Conservation (phyloP, 2,329 filamentous ascomycete species). For the Cladophialophora psammophila region DNA sequence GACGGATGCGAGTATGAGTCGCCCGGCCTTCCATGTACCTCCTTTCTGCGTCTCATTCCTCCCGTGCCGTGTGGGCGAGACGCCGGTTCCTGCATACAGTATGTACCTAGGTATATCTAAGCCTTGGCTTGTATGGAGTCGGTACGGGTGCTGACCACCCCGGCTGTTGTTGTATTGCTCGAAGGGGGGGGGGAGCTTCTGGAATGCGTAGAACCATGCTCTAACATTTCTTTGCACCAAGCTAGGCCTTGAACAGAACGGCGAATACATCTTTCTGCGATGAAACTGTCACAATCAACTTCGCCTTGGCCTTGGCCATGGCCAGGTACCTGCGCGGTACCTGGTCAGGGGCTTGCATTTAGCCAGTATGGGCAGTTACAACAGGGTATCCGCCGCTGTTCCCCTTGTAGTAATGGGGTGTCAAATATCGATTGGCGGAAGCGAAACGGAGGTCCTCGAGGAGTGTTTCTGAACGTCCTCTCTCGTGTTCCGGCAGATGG, state of each 20-base stretch:
- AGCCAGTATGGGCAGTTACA: not conserved
- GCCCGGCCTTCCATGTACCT: not conserved
- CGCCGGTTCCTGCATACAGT: slow-evolving; percentile 2
- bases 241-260: not conserved
- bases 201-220: not conserved
- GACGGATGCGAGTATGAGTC: not conserved
- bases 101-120: not conserved
- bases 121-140: not conserved
- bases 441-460: not conserved
- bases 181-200: not conserved
- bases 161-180: not conserved
- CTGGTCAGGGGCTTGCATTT: slow-evolving; percentile 19
- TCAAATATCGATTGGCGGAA: slow-evolving; percentile 12
- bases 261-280: not conserved
- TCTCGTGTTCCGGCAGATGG: not conserved
- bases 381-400: not conserved
- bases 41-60: not conserved
- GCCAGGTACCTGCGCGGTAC: not conserved
- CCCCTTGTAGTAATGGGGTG: slow-evolving; percentile 25
- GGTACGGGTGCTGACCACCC: not conserved
- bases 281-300: not conserved
- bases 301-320: not conserved
- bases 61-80: not conserved
- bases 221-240: not conserved
- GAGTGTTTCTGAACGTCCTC: slow-evolving; percentile 1